phyloP scores from a whole-genome alignment of 345 rosid species.

The Populus simonii region DNA sequence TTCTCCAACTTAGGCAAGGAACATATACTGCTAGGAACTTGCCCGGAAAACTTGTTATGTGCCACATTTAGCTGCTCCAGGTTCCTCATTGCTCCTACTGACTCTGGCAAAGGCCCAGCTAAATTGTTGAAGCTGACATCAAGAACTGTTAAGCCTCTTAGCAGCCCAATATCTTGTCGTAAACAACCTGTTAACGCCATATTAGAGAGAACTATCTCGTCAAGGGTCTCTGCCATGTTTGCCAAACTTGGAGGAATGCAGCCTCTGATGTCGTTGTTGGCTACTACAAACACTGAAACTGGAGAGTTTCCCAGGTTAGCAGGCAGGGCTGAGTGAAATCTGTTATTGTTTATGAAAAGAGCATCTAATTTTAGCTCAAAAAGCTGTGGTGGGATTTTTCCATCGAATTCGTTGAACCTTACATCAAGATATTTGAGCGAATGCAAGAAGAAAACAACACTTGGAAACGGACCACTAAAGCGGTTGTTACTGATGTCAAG shows the following conservation, averaged over 20 bases:
- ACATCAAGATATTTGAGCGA: slow-evolving; percentile 75
- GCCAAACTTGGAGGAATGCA: slow-evolving; percentile 66
- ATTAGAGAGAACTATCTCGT: slow-evolving; percentile 49
- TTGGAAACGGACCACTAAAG: slow-evolving; percentile 61
- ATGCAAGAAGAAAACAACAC: slow-evolving; percentile 51
- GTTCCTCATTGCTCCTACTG: slow-evolving; percentile 53
- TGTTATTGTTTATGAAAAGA: slow-evolving; percentile 71
- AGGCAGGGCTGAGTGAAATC: slow-evolving; percentile 55
- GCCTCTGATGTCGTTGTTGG: slow-evolving; percentile 54
- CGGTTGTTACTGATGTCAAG: slow-evolving; percentile 78
- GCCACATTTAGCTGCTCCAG: slow-evolving; percentile 76
- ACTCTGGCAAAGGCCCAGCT: slow-evolving; percentile 60
- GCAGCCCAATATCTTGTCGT: slow-evolving; percentile 46
- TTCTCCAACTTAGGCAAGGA: slow-evolving; percentile 58
- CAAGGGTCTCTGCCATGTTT: slow-evolving; percentile 57
- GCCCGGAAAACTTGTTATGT: slow-evolving; percentile 56
- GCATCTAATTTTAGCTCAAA: slow-evolving; percentile 79
- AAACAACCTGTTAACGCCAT: slow-evolving; percentile 60
- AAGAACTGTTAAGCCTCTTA: slow-evolving; percentile 52
- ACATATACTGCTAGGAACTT: slow-evolving; percentile 61
- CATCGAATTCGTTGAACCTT: slow-evolving; percentile 58
- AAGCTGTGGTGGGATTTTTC: slow-evolving; percentile 48
- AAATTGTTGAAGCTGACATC: slow-evolving; percentile 64
- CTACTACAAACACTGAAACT: slow-evolving; percentile 66
- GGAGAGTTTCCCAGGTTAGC: slow-evolving; percentile 73